A percentile compares a stretch with the other conserved stretches of the same genome.
Evolutionary conservation across 106 monocot species (phyloP).

Genomic region (Dendrobium chrysotoxum): DNA sequence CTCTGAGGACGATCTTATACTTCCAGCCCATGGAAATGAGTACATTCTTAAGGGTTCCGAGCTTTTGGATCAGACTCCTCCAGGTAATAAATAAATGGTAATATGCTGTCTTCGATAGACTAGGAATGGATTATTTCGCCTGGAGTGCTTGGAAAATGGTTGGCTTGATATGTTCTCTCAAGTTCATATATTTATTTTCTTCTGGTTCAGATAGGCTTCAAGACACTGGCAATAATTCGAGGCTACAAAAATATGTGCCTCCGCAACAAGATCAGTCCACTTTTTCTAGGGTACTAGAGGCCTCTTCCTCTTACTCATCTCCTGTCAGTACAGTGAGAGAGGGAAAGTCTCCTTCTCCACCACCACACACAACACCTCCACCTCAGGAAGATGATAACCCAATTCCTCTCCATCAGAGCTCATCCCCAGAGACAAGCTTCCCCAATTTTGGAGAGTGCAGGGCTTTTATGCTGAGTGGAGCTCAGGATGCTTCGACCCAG

Average conservation of each 20-base stretch:
- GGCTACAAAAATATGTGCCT: constrained; percentile 19
- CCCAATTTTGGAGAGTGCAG: constrained; percentile 22
- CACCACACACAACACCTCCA: constrained; percentile 15
- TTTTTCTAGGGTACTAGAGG: constrained; percentile 15
- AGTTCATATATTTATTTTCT: not conserved
- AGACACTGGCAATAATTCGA: constrained; percentile 7
- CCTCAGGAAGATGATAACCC: constrained; percentile 22
- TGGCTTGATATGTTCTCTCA: not conserved
- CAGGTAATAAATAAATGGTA: constrained; percentile 26
- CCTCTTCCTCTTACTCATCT: constrained; percentile 31
- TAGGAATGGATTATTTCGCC: no score
- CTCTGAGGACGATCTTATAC: constrained; percentile 70
- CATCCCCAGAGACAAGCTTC: constrained; percentile 10
- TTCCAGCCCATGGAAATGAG: constrained; percentile 54
- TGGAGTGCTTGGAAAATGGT: not conserved
- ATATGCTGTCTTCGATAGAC: not conserved
- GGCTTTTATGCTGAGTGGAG: constrained; percentile 22
- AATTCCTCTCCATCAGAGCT: constrained; percentile 7
- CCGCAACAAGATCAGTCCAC: constrained; percentile 18
- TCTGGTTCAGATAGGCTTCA: constrained; percentile 11
- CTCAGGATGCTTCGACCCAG: constrained; percentile 54
- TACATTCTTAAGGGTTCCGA: constrained; percentile 88
- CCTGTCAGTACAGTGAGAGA: constrained; percentile 26
- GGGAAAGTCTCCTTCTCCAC: constrained; percentile 16
- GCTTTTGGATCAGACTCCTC: constrained; percentile 52